These are phyloP conservation scores for Paspalum vaginatum DNA, from an alignment of 176 grass and related monocot species.

Conservation along the genomic window DNA sequence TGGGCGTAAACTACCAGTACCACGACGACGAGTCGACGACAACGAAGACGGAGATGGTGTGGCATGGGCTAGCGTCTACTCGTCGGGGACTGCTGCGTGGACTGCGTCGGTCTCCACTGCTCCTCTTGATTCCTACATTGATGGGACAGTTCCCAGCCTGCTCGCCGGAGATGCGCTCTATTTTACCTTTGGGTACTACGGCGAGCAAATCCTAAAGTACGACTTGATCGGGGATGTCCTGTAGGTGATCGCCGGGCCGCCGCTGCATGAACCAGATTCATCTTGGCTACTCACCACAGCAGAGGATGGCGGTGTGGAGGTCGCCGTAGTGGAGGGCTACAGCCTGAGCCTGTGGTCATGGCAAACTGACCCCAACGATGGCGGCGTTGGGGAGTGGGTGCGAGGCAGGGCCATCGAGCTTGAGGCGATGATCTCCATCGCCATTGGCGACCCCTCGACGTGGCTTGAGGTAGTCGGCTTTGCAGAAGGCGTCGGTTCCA, in stretches of 20 bases:
- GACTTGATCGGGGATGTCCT: background rate
- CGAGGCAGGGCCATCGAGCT: background rate
- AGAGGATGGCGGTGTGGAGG: background rate
- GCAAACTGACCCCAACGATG: rapidly evolving
- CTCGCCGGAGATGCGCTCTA: background rate
- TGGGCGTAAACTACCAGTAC: background rate
- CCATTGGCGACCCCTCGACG: background rate
- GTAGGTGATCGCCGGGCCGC: background rate
- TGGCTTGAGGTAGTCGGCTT: background rate
- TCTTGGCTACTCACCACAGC: background rate
- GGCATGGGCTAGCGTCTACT: background rate
- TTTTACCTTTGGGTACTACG: background rate
- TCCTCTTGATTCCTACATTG: no score
- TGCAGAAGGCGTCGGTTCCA: background rate
- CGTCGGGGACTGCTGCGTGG: background rate
- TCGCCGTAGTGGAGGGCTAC: background rate
- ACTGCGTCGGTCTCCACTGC: background rate
- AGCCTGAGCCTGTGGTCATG: background rate
- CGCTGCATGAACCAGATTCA: no score
- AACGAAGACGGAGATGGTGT: background rate
- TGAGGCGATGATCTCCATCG: background rate
- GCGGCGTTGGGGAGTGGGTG: background rate
- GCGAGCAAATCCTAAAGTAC: background rate
- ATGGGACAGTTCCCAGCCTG: background rate
- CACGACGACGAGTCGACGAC: background rate